Evolutionary conservation across 768 basidiomycete genomes (phyloP).

Genomic region (Podaxis sp.): DNA sequence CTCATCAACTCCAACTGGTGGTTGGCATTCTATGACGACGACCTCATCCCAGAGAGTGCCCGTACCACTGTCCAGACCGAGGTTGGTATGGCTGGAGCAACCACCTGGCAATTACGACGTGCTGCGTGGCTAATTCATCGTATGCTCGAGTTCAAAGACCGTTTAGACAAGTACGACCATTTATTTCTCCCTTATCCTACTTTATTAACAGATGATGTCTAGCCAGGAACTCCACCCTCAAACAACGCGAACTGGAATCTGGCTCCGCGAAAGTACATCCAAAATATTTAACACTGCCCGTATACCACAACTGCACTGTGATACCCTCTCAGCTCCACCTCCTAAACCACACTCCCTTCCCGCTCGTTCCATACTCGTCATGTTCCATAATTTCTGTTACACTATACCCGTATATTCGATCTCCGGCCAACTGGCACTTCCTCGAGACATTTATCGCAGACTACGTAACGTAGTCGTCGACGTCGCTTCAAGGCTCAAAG

Average conservation of each 20-base stretch:
- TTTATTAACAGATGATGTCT: constrained; percentile 6
- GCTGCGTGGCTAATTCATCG: constrained; percentile 80
- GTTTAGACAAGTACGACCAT: constrained; percentile 52
- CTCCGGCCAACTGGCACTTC: constrained; percentile 27
- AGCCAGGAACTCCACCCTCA: constrained; percentile 72
- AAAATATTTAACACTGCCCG: constrained; percentile 77
- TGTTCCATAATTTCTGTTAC: constrained; percentile 79
- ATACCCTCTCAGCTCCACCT: constrained; percentile 52
- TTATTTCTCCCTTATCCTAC: neutral
- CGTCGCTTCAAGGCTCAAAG: constrained; percentile 43
- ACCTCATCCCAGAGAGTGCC: constrained; percentile 46
- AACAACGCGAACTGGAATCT: constrained; percentile 65
- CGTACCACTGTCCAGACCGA: constrained; percentile 10
- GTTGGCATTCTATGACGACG: constrained; percentile 80
- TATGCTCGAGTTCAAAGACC: constrained; percentile 67
- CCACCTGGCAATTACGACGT: constrained; percentile 80
- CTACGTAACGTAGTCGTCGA: constrained; percentile 50
- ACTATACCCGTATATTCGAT: constrained; percentile 61
- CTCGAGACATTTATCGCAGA: constrained; percentile 37
- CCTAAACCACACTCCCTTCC: constrained; percentile 34
- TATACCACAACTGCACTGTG: constrained; percentile 63
- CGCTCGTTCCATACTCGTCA: constrained; percentile 60
- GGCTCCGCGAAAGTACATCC: constrained; percentile 54
- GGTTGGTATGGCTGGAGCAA: constrained; percentile 36
- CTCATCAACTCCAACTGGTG: constrained; percentile 96